Base-by-base conservation (phyloP, 1,139 yeast species). In the Geotrichum reessii region DNA sequence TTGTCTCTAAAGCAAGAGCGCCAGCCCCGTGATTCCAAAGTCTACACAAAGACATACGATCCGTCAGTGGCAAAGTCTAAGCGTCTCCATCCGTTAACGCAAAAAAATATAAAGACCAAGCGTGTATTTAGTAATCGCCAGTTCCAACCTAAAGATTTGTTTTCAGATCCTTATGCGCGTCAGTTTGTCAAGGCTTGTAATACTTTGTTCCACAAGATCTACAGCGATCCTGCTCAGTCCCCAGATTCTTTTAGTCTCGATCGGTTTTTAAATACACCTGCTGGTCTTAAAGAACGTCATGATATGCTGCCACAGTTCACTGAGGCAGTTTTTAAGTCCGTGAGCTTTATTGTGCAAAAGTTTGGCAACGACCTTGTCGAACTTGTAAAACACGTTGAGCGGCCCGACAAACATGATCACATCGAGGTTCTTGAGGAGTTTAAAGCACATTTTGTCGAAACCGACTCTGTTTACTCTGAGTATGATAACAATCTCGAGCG, bases 401-500 rank as follows among this genome's bases (percentile, higher is more conserved):
- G 22, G 19, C 27, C 25, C 7, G 37, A 42, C 9, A 12, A 31
- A 47, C 19, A 50, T 17, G 47, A 53, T 6, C 21, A 50, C 22
- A 8, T 33, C 11, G 52, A 51, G 6, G 55, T 55, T n/a, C 14
- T 58, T 2, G 52, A 44, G n/a, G 57, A 58, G 28, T 58, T 33
- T 22, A 19, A 42, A n/a, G 37, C 31, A 25, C 58, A 58, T 25
- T 22, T 58, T 14, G 6, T 55, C 17, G 55, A 46, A 5, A 55
- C 58, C 4, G 52, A 44, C 28, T n/a, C 14, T 11, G 17, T 33
- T 6, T 59, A 56, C 37, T 49, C 46, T 14, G 62, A 55, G 25
- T 57, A 55, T 37, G 62, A 59, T 17, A 57, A 54, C 42, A 58
- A 57, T 31, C n/a, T 52, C 14, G 47, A 40, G 11, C 33, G 48